These are phyloP conservation scores for Kodamaea sp. DNA, from an alignment of 1,139 yeast genomes.

Conservation along the genomic window DNA sequence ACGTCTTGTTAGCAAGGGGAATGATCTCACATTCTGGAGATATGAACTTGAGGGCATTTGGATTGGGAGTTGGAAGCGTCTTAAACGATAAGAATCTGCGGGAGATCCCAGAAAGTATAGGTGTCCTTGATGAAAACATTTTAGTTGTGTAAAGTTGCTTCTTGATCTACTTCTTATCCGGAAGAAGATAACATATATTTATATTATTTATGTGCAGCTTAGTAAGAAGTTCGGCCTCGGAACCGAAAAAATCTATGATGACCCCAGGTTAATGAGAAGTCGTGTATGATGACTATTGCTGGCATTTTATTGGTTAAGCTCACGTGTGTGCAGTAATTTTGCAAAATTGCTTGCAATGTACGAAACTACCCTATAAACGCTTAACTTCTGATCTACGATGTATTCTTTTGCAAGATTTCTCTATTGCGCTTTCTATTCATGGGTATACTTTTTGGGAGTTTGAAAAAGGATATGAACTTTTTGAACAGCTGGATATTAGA, in stretches of 20 bases:
- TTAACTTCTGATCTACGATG: too few relatives aligned
- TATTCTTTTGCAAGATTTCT: too few relatives aligned
- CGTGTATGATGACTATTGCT: slow-evolving; percentile 9
- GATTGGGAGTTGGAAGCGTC: slow-evolving; percentile 77
- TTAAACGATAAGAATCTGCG: slow-evolving; percentile 37
- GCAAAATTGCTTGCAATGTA: too few relatives aligned
- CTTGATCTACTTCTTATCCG: too few relatives aligned
- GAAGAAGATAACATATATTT: neutral
- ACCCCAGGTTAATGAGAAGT: slow-evolving; percentile 7
- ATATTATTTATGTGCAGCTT: slow-evolving; percentile 3
- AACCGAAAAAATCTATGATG: slow-evolving; percentile 8
- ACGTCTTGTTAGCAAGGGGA: slow-evolving; percentile 65
- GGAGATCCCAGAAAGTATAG: slow-evolving; percentile 1
- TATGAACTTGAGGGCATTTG: slow-evolving; percentile 82
- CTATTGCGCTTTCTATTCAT: too few relatives aligned
- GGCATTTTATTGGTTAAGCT: slow-evolving; percentile 9
- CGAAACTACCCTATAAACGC: too few relatives aligned
- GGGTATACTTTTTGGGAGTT: too few relatives aligned
- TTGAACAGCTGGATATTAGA: too few relatives aligned
- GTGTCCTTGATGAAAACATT: slow-evolving; percentile 4
- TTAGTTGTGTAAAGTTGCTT: neutral
- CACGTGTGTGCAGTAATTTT: too few relatives aligned
- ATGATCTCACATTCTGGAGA: slow-evolving; percentile 49
- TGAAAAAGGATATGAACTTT: too few relatives aligned
- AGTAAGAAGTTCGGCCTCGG: slow-evolving; percentile 12